These are phyloP conservation scores for Hanseniaspora clermontiae DNA, from an alignment of 805 yeast species.

Conservation along the genomic window DNA sequence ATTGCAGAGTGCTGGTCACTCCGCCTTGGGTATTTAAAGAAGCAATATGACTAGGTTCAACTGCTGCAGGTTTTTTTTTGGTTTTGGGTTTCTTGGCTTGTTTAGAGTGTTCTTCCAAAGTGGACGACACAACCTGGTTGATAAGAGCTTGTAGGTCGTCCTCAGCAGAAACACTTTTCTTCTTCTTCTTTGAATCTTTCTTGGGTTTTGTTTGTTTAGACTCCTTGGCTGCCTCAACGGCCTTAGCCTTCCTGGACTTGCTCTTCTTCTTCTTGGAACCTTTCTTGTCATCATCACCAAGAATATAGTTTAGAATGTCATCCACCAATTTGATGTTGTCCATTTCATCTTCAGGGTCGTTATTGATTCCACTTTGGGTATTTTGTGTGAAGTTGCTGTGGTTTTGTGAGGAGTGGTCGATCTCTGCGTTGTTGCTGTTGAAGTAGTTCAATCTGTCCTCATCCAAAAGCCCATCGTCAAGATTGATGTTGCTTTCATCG, in stretches of 20 bases:
- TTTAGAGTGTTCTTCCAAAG: constrained; percentile 26
- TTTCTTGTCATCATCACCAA: constrained; percentile 14
- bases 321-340: constrained; percentile 7
- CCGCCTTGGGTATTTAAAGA: constrained; percentile 4
- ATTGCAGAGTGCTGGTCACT: constrained; percentile 5
- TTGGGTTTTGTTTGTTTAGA: constrained; percentile 11
- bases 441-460: neutral
- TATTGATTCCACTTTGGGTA: neutral
- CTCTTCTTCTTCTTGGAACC: constrained; percentile 17
- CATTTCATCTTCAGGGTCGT: constrained; percentile 1
- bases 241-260: constrained; percentile 17
- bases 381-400: neutral
- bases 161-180: constrained; percentile 12
- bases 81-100: constrained; percentile 16
- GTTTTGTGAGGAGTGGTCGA: too few species aligned
- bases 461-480: neutral
- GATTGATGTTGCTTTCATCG: neutral
- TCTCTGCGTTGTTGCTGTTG: neutral
- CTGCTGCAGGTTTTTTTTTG: neutral
- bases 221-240: constrained; percentile 10
- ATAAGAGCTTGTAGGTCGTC: constrained; percentile 24
- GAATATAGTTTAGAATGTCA: constrained; percentile 1
- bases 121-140: constrained; percentile 25
- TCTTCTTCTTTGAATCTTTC: constrained; percentile 14
- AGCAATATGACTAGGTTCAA: constrained; percentile 3